These are phyloP conservation scores for Moelleriella libera DNA, from an alignment of 2,329 filamentous ascomycete species.

Conservation along the genomic window DNA sequence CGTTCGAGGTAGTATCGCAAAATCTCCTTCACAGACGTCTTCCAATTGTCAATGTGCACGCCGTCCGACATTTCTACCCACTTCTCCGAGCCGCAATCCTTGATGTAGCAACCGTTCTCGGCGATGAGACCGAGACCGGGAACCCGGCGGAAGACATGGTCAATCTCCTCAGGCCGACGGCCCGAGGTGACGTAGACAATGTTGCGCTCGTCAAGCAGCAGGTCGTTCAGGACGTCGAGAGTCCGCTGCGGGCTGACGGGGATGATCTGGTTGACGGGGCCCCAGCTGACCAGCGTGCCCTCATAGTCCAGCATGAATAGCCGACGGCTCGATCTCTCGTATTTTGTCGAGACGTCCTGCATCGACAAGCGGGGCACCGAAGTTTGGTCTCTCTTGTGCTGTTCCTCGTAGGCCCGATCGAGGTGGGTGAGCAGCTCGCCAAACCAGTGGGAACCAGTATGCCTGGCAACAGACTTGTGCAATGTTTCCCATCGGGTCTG, in stretches of 20 bases:
- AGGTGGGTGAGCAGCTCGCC: slow-evolving; percentile 59
- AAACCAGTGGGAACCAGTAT: slow-evolving; percentile 81
- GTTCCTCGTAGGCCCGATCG: slow-evolving; percentile 65
- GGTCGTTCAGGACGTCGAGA: slow-evolving; percentile 66
- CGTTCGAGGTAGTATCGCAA: slow-evolving; percentile 83
- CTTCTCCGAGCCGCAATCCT: slow-evolving; percentile 48
- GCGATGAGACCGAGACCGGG: slow-evolving; percentile 80
- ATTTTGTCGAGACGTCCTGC: slow-evolving; percentile 47
- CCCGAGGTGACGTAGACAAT: slow-evolving; percentile 90
- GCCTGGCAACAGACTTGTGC: slow-evolving; percentile 57
- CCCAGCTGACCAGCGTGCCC: slow-evolving; percentile 80
- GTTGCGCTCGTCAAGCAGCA: slow-evolving; percentile 68
- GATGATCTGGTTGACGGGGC: slow-evolving; percentile 71
- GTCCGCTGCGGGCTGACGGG: slow-evolving; percentile 74
- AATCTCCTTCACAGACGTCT: slow-evolving; percentile 67
- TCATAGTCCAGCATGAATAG: slow-evolving; percentile 91
- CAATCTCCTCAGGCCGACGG: slow-evolving; percentile 74
- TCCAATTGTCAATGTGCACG: slow-evolving; percentile 61
- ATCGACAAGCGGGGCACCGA: slow-evolving; percentile 76
- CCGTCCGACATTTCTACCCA: slow-evolving; percentile 73
- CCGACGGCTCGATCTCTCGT: slow-evolving; percentile 50
- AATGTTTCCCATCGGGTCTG: slow-evolving; percentile 60
- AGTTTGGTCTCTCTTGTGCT: slow-evolving; percentile 70
- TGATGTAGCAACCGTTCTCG: slow-evolving; percentile 87
- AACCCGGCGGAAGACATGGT: slow-evolving; percentile 71